Conservation (phyloP, 306 rosid species). For the Crotalaria pallida region DNA sequence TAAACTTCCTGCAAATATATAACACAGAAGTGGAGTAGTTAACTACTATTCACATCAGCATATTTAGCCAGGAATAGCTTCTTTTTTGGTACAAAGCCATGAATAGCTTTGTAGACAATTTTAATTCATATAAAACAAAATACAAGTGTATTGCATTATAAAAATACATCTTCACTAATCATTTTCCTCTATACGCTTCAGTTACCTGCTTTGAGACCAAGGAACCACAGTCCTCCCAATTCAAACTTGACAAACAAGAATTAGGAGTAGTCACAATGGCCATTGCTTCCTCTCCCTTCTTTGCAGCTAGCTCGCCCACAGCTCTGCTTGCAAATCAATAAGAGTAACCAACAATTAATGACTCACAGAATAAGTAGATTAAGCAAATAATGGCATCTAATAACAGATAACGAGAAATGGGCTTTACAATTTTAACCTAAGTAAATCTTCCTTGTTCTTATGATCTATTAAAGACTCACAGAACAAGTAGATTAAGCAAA, state of each 20-base stretch:
- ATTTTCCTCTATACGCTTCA: no score
- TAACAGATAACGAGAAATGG: neutral
- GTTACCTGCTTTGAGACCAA: slow-evolving; percentile 29
- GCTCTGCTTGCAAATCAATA: slow-evolving; percentile 30
- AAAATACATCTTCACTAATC: no score
- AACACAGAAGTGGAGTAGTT: neutral
- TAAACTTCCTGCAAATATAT: slow-evolving; percentile 48
- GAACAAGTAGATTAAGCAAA: neutral
- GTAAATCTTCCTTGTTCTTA: slow-evolving; percentile 57
- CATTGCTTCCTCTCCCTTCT: slow-evolving; percentile 39
- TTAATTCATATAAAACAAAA: no score
- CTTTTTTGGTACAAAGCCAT: no score
- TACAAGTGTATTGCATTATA: no score
- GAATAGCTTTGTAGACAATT: no score
- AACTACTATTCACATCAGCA: neutral
- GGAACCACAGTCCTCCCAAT: slow-evolving; percentile 34
- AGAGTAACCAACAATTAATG: neutral
- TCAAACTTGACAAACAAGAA: slow-evolving; percentile 32
- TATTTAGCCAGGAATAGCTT: neutral
- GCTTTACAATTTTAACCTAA: slow-evolving; percentile 45
- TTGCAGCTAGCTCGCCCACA: slow-evolving; percentile 29
- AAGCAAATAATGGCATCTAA: neutral
- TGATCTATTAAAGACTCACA: no score
- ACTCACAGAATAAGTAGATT: neutral
- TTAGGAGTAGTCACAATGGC: slow-evolving; percentile 32